A percentile compares a stretch with the other conserved stretches of the same genome.
Conservation (phyloP, 2,329 filamentous ascomycete genomes). For the Trichoderma sp. region DNA sequence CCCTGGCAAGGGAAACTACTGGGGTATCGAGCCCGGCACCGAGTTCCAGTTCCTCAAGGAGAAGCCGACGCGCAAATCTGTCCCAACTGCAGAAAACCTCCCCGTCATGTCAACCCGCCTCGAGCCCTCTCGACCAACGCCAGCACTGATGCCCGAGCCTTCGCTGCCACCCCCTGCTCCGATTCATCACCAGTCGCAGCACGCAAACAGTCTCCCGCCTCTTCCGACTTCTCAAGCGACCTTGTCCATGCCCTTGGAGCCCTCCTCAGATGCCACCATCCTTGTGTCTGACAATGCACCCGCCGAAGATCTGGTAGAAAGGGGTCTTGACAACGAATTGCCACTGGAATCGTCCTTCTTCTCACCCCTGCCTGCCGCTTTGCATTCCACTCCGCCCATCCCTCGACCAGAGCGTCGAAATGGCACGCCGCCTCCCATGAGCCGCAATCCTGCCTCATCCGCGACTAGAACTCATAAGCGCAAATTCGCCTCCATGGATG, state of each 20-base stretch:
- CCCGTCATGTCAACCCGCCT: slow-evolving; percentile 57
- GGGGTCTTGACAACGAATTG: slow-evolving; percentile 38
- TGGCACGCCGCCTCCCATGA: slow-evolving; percentile 72
- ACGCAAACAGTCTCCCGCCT: slow-evolving; percentile 35
- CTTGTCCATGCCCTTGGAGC: slow-evolving; percentile 49
- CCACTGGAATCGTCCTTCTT: slow-evolving; percentile 53
- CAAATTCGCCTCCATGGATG: slow-evolving; percentile 75
- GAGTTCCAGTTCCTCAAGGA: slow-evolving; percentile 88
- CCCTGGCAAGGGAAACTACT: slow-evolving; percentile 96
- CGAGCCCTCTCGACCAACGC: slow-evolving; percentile 47
- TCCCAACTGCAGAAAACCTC: slow-evolving; percentile 54
- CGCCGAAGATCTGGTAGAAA: slow-evolving; percentile 49
- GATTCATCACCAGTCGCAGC: slow-evolving; percentile 29
- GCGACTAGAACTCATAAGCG: slow-evolving; percentile 66
- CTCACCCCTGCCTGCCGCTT: slow-evolving; percentile 66
- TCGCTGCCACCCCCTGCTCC: slow-evolving; percentile 46
- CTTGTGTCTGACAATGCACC: slow-evolving; percentile 64
- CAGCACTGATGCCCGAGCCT: slow-evolving; percentile 42
- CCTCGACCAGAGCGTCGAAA: slow-evolving; percentile 58
- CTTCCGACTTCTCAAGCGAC: slow-evolving; percentile 39
- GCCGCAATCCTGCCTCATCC: slow-evolving; percentile 60
- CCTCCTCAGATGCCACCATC: slow-evolving; percentile 76
- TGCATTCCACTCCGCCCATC: slow-evolving; percentile 90
- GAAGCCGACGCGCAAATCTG: slow-evolving; percentile 64
- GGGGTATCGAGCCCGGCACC: slow-evolving; percentile 86